phyloP scores from a whole-genome alignment of 192 early-diverging fungal species.

The Diversispora eburnea region DNA sequence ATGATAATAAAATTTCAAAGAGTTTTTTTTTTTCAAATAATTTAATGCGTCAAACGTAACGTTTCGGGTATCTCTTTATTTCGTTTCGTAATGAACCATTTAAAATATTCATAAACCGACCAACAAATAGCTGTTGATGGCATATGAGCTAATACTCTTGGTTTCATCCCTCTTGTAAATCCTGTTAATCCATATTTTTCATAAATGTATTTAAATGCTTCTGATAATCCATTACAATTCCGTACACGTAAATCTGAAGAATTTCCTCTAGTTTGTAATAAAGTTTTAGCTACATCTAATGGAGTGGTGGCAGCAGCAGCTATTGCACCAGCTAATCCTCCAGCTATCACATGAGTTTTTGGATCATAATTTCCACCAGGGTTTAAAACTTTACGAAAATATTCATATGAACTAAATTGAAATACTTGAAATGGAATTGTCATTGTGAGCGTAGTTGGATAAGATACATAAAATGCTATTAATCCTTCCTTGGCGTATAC shows the following conservation, averaged over 20 bases:
- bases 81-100: conserved; percentile 56
- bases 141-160: conserved; percentile 86
- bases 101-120: conserved; percentile 88
- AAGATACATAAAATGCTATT: conserved; percentile 87
- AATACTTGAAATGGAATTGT: conserved; percentile 92
- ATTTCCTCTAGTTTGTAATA: conserved; percentile 88
- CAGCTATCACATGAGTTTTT: conserved; percentile 76
- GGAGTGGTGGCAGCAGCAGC: conserved; percentile 89
- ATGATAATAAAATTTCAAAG: no score
- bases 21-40: no score
- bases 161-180: conserved; percentile 73
- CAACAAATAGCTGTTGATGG: conserved; percentile 93
- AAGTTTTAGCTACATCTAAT: conserved; percentile 94
- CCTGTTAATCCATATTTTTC: conserved; percentile 70
- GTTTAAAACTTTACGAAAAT: conserved; percentile 78
- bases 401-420: conserved; percentile 92
- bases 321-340: conserved; percentile 83
- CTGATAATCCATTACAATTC: conserved; percentile 63
- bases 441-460: conserved; percentile 92
- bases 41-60: not conserved
- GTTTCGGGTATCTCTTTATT: conserved; percentile 6
- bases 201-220: conserved; percentile 75
- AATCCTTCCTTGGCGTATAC: conserved; percentile 76
- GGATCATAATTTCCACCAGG: conserved; percentile 82
- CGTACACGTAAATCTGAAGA: conserved; percentile 67